Conservation (phyloP, 768 basidiomycete species). For the Agaricus blazei region DNA sequence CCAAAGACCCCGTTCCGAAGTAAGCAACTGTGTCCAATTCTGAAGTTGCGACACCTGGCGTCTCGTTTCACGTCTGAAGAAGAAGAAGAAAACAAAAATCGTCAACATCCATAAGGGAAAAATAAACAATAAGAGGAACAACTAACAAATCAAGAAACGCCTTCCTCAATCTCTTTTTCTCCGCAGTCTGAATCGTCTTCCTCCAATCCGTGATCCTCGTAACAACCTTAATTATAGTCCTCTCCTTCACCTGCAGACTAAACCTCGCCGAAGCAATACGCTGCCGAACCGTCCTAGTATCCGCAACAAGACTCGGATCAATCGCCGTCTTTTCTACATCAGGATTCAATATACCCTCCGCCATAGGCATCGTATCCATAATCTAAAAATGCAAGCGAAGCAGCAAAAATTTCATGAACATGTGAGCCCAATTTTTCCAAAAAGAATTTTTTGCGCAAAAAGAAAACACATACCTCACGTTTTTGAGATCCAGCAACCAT, state of each 20-base stretch:
- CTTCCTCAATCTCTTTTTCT: constrained; percentile 69
- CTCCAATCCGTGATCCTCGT: constrained; percentile 69
- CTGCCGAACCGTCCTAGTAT: constrained; percentile 47
- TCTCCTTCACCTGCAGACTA: constrained; percentile 60
- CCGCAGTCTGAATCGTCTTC: constrained; percentile 59
- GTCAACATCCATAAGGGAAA: neutral
- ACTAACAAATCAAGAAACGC: constrained; percentile 68
- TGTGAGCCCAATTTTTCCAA: neutral
- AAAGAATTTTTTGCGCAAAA: neutral
- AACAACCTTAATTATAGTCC: constrained; percentile 58
- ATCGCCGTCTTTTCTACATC: constrained; percentile 41
- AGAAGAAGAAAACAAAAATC: neutral
- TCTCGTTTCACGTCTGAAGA: constrained; percentile 65
- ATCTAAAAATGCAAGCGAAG: constrained; percentile 31
- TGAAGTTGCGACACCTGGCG: constrained; percentile 58
- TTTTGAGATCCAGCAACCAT: constrained; percentile 62
- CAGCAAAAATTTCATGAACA: neutral
- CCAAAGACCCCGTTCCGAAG: constrained; percentile 84
- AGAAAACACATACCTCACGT: constrained; percentile 48
- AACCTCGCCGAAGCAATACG: constrained; percentile 52
- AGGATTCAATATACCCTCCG: constrained; percentile 49
- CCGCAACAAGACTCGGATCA: constrained; percentile 47
- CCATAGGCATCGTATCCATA: constrained; percentile 50
- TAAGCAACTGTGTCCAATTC: constrained; percentile 57
- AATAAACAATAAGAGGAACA: neutral